Base-by-base conservation (phyloP, 2,329 filamentous ascomycete genomes). In the Endoconidiophora polonica region DNA sequence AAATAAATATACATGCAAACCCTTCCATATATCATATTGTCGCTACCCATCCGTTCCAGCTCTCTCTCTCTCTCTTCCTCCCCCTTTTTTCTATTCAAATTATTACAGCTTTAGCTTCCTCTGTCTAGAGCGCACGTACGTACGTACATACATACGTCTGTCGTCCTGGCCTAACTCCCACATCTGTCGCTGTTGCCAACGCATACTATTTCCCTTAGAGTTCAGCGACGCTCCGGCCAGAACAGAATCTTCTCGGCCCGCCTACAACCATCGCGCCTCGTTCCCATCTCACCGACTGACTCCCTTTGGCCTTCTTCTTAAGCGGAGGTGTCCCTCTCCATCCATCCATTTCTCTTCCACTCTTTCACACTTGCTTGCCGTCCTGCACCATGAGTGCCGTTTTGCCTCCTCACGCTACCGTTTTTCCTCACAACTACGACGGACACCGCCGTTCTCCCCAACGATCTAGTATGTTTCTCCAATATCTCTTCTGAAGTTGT, bases 391-490 rank as follows among this genome's bases (percentile, higher is more conserved):
- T 81, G 77, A 79, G 79, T 77, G 61, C 62, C 80, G 63, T 63
- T 80, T 56, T 72, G 74, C 59, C 71, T 37, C 46, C 46, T 20
- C 74, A 57, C 75, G 79, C 61, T 74, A 74, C 48, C 67, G 74
- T 53, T 66, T 73, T 57, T 74, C 79, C 58, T 70, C 72, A 60
- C 72, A 74, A 57, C 73, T 74, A 56, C 72, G 76, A 70, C 73
- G 77, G 66, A 54, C 65, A 66, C 56, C 70, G 72, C 56, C 68
- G 69, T 55, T 77, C 73, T 53, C 72, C 72, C 45, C 68, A 70
- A 56, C 69, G 74, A 59, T 69, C 71, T 54, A 65, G 76, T 79
- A 68, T 60, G 75, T 70, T 48, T 14, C 16, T 36, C 12, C 16
- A 16, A 22, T 44, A 12, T 3, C 9, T 56, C 26, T 46, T 52